A percentile compares a stretch with the other conserved stretches of the same genome.
These are phyloP conservation scores for Raffaelea ambrosiae DNA, from an alignment of 2,329 filamentous ascomycete species.

Conservation along the genomic window DNA sequence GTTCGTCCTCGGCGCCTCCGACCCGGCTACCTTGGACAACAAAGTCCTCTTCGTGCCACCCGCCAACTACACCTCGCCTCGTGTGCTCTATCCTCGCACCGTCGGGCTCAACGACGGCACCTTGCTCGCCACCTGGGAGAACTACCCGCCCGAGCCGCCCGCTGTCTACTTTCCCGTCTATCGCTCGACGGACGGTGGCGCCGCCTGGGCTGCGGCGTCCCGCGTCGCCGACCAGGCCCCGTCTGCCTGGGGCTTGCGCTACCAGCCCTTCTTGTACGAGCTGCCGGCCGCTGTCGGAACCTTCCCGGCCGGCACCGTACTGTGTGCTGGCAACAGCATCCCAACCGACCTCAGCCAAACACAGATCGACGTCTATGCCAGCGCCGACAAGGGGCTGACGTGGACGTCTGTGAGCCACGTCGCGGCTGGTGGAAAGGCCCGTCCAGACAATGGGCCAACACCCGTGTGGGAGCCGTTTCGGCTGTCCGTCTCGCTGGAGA, in stretches of 20 bases:
- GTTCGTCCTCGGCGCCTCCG: neutral
- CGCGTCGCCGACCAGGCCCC: slow-evolving; percentile 50
- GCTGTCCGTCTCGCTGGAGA: slow-evolving; percentile 21
- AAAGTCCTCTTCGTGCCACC: slow-evolving; percentile 34
- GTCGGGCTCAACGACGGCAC: slow-evolving; percentile 35
- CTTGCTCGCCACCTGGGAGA: slow-evolving; percentile 46
- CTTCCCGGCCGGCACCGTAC: slow-evolving; percentile 53
- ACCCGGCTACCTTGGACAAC: slow-evolving; percentile 5
- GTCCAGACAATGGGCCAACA: slow-evolving; percentile 54
- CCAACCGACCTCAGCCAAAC: slow-evolving; percentile 48
- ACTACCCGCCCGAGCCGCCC: slow-evolving; percentile 48
- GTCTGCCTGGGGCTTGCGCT: slow-evolving; percentile 57
- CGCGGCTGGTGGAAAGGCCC: slow-evolving; percentile 53
- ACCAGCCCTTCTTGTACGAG: slow-evolving; percentile 61
- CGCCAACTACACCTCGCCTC: slow-evolving; percentile 32
- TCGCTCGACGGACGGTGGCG: slow-evolving; percentile 42
- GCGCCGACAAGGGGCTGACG: slow-evolving; percentile 47
- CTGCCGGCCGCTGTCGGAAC: slow-evolving; percentile 49
- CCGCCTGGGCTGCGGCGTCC: slow-evolving; percentile 55
- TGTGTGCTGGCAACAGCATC: slow-evolving; percentile 53
- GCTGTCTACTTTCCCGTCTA: slow-evolving; percentile 46
- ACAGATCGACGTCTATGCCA: slow-evolving; percentile 62
- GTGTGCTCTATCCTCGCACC: slow-evolving; percentile 34
- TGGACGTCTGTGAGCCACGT: slow-evolving; percentile 63
- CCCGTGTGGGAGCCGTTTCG: slow-evolving; percentile 70